Conservation (phyloP, 2,329 filamentous ascomycete genomes). For the Aureobasidium lini region DNA sequence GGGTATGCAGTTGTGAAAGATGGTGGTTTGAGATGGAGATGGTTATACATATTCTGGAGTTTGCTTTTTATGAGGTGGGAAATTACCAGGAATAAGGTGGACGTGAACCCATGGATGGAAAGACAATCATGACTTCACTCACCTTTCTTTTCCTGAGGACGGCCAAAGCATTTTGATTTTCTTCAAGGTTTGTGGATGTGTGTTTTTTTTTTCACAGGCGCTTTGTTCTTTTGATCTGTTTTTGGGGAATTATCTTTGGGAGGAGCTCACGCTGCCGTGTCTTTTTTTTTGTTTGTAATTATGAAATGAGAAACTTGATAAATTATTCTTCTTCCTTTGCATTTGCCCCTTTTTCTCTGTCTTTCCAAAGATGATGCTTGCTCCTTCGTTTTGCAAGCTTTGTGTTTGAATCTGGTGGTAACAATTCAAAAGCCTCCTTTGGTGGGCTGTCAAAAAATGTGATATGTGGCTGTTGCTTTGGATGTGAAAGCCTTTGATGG, state of each 20-base stretch:
- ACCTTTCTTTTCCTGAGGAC: not conserved
- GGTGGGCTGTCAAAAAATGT: too few species aligned
- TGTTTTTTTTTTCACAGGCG: not conserved
- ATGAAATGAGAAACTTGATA: not conserved
- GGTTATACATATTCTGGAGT: not conserved
- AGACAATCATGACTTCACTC: too few species aligned
- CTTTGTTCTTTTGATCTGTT: not conserved
- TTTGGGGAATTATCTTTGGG: not conserved
- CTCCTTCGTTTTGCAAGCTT: too few species aligned
- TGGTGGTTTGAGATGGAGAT: not conserved
- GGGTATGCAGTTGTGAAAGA: constrained; percentile 17
- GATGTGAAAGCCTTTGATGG: too few species aligned
- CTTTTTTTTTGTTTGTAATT: not conserved
- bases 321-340: not conserved
- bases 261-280: not conserved
- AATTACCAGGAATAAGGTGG: too few species aligned
- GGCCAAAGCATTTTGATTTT: not conserved
- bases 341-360: not conserved
- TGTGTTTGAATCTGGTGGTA: too few species aligned
- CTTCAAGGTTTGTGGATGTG: not conserved
- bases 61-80: not conserved
- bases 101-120: not conserved
- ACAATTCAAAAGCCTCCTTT: too few species aligned
- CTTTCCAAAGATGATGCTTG: not conserved
- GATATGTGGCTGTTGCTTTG: too few species aligned